Conservation (phyloP, 2,329 filamentous ascomycete genomes). For the Scedosporium boydii region DNA sequence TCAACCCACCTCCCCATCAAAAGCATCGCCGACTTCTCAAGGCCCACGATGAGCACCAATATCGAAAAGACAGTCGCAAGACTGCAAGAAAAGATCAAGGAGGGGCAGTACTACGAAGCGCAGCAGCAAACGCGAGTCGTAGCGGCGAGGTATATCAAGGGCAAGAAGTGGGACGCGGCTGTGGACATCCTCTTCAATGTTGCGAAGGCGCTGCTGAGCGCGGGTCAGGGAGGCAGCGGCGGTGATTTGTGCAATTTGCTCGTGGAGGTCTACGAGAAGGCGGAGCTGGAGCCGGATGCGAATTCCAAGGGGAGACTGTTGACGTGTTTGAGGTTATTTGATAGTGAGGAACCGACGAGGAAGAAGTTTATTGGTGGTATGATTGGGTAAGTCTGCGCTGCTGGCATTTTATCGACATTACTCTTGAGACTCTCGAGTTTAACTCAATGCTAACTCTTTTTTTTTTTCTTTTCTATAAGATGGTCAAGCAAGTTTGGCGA, state of each 20-base stretch:
- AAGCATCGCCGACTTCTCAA: background rate
- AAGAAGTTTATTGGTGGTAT: conserved; percentile 89
- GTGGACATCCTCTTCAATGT: conserved; percentile 81
- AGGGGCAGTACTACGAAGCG: conserved; percentile 94
- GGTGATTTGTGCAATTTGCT: conserved; percentile 83
- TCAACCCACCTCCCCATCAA: background rate
- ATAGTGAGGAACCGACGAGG: conserved; percentile 73
- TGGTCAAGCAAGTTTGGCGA: conserved; percentile 85
- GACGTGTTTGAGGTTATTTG: conserved; percentile 71
- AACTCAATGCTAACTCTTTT: conserved; percentile 1
- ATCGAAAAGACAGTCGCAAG: conserved; percentile 50
- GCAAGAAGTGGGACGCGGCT: conserved; percentile 72
- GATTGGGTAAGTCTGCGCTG: conserved; percentile 49
- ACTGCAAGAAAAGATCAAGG: conserved; percentile 78
- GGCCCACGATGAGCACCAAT: conserved; percentile 26
- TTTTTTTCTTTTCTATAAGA: conserved; percentile 14
- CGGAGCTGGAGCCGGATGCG: conserved; percentile 68
- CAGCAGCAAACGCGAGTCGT: conserved; percentile 97
- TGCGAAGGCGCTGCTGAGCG: conserved; percentile 75
- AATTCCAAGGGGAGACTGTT: conserved; percentile 65
- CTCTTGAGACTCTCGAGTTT: background rate
- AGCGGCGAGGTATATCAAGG: conserved; percentile 86
- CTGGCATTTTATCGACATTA: background rate
- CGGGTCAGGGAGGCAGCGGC: conserved; percentile 87
- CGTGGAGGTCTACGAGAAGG: conserved; percentile 84